Evolutionary conservation across 495 filamentous ascomycete genomes (phyloP).

Genomic region (Diplogelasinospora grovesii): DNA sequence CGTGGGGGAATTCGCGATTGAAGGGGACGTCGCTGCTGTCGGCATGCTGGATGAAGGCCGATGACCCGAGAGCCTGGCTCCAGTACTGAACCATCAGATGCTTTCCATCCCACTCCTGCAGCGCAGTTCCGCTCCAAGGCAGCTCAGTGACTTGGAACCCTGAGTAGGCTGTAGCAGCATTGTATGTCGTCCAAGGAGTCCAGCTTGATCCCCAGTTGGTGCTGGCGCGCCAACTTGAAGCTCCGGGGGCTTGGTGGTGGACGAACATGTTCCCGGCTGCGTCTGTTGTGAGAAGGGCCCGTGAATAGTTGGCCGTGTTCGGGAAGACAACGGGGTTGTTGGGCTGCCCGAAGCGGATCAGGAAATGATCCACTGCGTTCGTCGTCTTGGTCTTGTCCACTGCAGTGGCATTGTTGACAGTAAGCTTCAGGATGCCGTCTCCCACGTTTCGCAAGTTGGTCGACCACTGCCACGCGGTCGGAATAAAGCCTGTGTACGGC

Average conservation of each 20-base stretch:
- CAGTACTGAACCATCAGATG: constrained; percentile 65
- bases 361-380: constrained; percentile 45
- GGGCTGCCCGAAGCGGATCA: constrained; percentile 43
- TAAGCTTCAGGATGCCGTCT: constrained; percentile 60
- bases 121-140: constrained; percentile 53
- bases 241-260: constrained; percentile 56
- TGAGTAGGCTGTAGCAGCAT: constrained; percentile 34
- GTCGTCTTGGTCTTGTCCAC: constrained; percentile 36
- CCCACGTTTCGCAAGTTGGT: constrained; percentile 52
- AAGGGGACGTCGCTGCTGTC: constrained; percentile 40
- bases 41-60: constrained; percentile 56
- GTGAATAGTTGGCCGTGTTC: constrained; percentile 51
- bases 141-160: constrained; percentile 35
- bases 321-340: constrained; percentile 56
- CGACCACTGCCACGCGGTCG: constrained; percentile 48
- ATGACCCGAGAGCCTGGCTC: constrained; percentile 57
- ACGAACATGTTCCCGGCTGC: constrained; percentile 35
- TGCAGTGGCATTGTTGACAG: constrained; percentile 46
- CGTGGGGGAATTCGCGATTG: constrained; percentile 54
- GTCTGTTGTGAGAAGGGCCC: constrained; percentile 37
- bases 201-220: constrained; percentile 56
- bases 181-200: constrained; percentile 53
- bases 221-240: constrained; percentile 58
- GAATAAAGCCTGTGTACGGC: constrained; percentile 39
- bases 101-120: constrained; percentile 58